A percentile compares a stretch with the other conserved stretches of the same genome.
Conservation (phyloP, 2,329 filamentous ascomycete genomes). For the Exserohilum turcica region DNA sequence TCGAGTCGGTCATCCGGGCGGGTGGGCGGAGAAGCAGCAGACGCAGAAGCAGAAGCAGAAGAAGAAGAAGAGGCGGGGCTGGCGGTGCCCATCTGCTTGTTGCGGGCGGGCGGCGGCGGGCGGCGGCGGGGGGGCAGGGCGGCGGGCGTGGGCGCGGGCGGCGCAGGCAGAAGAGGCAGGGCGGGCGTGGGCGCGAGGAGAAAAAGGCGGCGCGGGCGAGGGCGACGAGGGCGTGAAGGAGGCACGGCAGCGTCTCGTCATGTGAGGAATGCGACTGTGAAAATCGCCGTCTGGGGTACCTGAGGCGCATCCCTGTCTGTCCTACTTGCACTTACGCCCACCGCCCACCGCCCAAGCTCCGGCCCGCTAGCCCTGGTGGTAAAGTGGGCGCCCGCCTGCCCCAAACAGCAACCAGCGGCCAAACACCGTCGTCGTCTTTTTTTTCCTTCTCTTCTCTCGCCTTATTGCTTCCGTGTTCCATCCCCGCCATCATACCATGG, state of each 20-base stretch:
- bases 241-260: slow-evolving; percentile 11
- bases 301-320: slow-evolving; percentile 7
- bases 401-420: slow-evolving; percentile 25
- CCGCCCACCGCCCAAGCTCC: slow-evolving; percentile 19
- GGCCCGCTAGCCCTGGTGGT: slow-evolving; percentile 7
- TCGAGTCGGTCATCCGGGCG: slow-evolving; percentile 25
- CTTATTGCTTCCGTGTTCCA: slow-evolving; percentile 2
- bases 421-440: slow-evolving; percentile 16
- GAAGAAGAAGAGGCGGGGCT: slow-evolving; percentile 25
- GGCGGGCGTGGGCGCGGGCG: not conserved
- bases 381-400: slow-evolving; percentile 6
- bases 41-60: too few relatives aligned
- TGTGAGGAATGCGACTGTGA: slow-evolving; percentile 10
- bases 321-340: too few relatives aligned
- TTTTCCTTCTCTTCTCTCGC: slow-evolving; percentile 5
- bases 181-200: not conserved
- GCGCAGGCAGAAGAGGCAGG: not conserved
- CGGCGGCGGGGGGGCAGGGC: too few relatives aligned
- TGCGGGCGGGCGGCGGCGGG: not conserved
- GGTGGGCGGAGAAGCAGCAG: too few relatives aligned
- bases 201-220: slow-evolving; percentile 1
- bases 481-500: slow-evolving; percentile 57
- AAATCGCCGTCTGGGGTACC: slow-evolving; percentile 22
- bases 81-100: slow-evolving; percentile 22
- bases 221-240: slow-evolving; percentile 7